These are phyloP conservation scores for Saccharomyces mikatae DNA, from an alignment of 805 yeast genomes.

Conservation along the genomic window DNA sequence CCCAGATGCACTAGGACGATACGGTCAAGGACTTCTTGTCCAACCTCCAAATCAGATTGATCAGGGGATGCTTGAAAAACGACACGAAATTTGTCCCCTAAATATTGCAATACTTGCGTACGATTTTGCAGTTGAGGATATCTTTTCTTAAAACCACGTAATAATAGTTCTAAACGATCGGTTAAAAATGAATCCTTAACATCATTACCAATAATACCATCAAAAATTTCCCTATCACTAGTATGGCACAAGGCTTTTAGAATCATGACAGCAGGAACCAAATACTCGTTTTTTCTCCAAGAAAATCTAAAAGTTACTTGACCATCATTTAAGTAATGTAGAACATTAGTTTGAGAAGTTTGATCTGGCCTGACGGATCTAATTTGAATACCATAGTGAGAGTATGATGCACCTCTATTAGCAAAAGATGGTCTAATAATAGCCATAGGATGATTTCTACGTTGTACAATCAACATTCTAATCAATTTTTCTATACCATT, in stretches of 20 bases:
- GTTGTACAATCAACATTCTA: conserved; percentile 95
- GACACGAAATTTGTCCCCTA: conserved; percentile 93
- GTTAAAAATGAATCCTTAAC: conserved; percentile 84
- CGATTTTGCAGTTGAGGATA: conserved; percentile 56
- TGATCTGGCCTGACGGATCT: conserved; percentile 94
- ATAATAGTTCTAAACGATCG: conserved; percentile 89
- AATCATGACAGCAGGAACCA: conserved; percentile 88
- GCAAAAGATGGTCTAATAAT: conserved; percentile 89
- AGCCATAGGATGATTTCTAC: conserved; percentile 98
- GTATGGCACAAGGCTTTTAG: conserved; percentile 85
- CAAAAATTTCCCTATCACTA: conserved; percentile 90
- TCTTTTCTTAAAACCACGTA: conserved; percentile 82
- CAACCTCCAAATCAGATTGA: conserved; percentile 82
- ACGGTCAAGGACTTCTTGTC: conserved; percentile 70
- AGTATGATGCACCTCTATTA: conserved; percentile 86
- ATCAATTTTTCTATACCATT: conserved; percentile 95
- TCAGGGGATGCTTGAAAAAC: conserved; percentile 87
- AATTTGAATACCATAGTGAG: conserved; percentile 87
- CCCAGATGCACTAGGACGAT: conserved; percentile 84
- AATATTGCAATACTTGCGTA: conserved; percentile 83
- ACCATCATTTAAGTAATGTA: conserved; percentile 92
- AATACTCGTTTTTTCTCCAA: conserved; percentile 93
- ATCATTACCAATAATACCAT: conserved; percentile 91
- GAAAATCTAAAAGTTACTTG: conserved; percentile 93
- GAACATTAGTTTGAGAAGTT: conserved; percentile 94